Evolutionary conservation across 1,284 basidiomycete species (phyloP).

Genomic region (Coriolopsis trogii): DNA sequence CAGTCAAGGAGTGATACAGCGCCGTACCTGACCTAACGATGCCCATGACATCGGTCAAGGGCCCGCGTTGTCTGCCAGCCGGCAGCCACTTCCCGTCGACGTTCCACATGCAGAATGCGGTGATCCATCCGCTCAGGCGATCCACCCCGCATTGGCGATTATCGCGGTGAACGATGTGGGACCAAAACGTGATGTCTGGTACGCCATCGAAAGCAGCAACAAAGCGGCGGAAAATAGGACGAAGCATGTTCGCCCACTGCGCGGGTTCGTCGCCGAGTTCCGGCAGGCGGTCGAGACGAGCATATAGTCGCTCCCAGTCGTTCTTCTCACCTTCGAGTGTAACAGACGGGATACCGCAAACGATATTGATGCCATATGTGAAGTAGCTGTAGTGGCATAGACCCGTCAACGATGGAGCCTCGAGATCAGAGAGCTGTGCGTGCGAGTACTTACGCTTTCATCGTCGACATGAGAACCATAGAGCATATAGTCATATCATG

Average conservation of each 20-base stretch:
- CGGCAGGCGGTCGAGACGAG: conserved; percentile 37
- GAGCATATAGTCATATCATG: conserved; percentile 43
- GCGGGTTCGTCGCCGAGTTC: conserved; percentile 37
- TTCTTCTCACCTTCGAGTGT: conserved; percentile 43
- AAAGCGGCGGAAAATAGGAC: conserved; percentile 39
- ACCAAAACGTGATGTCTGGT: conserved; percentile 42
- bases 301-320: conserved; percentile 39
- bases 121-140: conserved; percentile 39
- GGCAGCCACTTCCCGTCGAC: conserved; percentile 35
- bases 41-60: conserved; percentile 4
- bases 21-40: background rate
- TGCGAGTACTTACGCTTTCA: conserved; percentile 33
- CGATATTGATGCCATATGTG: conserved; percentile 32
- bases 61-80: no score
- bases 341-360: conserved; percentile 50
- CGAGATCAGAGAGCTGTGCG: no score
- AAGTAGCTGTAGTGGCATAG: no score
- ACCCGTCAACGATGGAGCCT: no score
- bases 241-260: conserved; percentile 38
- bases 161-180: conserved; percentile 25
- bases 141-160: conserved; percentile 24
- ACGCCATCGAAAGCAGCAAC: conserved; percentile 37
- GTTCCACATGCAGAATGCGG: conserved; percentile 42
- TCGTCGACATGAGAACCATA: conserved; percentile 48
- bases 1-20: background rate